Percentiles rank a stretch among this genome's conserved stretches.
Conservation (phyloP, 768 basidiomycete species). For the Pleurotus tuber-regium region DNA sequence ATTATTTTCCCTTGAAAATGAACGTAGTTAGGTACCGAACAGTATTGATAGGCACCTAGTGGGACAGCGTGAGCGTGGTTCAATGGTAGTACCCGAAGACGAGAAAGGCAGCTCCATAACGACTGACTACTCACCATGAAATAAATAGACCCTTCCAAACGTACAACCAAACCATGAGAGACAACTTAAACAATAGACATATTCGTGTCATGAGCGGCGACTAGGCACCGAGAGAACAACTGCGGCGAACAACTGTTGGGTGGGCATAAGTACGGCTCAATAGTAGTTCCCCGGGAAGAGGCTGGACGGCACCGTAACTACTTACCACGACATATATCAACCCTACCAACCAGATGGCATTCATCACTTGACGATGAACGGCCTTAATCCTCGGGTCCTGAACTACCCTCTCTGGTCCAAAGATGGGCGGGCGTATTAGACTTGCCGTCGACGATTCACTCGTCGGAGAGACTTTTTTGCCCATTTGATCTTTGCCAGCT, state of each 20-base stretch:
- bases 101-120: no score
- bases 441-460: constrained; percentile 11
- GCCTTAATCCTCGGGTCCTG: constrained; percentile 34
- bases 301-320: not conserved
- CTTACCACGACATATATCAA: constrained; percentile 21
- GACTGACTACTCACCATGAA: no score
- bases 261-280: not conserved
- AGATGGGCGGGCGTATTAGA: constrained; percentile 29
- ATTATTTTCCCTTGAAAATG: no score
- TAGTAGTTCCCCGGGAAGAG: not conserved
- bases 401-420: constrained; percentile 38
- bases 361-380: constrained; percentile 28
- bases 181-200: not conserved
- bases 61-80: no score
- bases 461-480: no score
- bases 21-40: no score
- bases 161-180: no score
- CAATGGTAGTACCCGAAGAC: no score
- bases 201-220: constrained; percentile 9
- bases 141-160: no score
- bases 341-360: constrained; percentile 25
- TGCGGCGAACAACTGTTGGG: constrained; percentile 19
- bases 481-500: no score
- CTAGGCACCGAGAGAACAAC: constrained; percentile 22
- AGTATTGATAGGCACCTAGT: no score